Evolutionary conservation across 306 rosid genomes (phyloP), one percentile per base, ranked within the genome.

Genomic region (Heteromeles arbutifolia): DNA sequence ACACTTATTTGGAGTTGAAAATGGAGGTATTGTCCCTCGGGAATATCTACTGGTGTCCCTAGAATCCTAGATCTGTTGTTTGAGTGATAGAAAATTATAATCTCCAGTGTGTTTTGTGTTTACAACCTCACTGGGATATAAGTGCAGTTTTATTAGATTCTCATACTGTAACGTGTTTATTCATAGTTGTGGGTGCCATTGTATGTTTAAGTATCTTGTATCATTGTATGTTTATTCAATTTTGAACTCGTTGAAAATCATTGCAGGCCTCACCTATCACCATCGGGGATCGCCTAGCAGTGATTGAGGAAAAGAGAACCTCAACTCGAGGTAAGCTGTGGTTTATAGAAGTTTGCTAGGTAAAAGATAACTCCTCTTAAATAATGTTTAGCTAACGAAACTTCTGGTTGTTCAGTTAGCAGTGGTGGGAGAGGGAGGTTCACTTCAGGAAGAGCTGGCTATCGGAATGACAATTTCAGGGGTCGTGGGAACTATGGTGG

Each of bases 271-370:
- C 97, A 17, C 91, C 96, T 19, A 80, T 96, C 63, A 78, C 65
- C 41, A 81, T 96, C 26, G 96, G 97, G 8, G 96, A 89, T 79
- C 92, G 86, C 76, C 88, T 70, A 70, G 97, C 98, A 70, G 87
- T 83, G 77, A 76, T 96, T 3, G 99, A 96, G 90, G 97, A 89
- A 82, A 96, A 96, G 84, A 92, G 91, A 87, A 90, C 99, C 64
- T 87, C 92, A 22, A 96, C 97, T 53, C 90, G 98, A 84, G 99
- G 99, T 92, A 87, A 78, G 67, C 67, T 58, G 22, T 66, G 13
- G 59, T 28, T 14, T 53, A 24, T 57, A 19, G 26, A 41, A 74
- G n/a, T 6, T 17, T 12, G 54, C n/a, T 45, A 69, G 72, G 21
- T 29, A 43, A 73, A 61, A 65, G 7, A 19, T 12, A 28, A 37